These are phyloP conservation scores for Penicillium diatomitis DNA, from an alignment of 495 filamentous ascomycete genomes.

Conservation along the genomic window DNA sequence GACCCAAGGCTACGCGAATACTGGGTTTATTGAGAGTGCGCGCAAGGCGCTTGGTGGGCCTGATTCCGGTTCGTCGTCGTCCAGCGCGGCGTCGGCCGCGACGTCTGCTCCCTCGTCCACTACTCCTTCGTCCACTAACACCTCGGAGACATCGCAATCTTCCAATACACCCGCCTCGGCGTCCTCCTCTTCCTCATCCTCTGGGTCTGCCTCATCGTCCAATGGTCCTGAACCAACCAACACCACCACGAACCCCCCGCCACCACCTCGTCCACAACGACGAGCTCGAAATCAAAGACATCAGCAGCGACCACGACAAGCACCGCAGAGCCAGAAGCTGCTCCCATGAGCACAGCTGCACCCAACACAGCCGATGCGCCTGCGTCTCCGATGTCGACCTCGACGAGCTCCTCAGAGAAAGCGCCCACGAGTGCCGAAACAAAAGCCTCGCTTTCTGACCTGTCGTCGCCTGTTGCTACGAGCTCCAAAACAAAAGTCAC, in stretches of 20 bases:
- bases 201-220: slow-evolving; percentile 19
- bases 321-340: no score
- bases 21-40: slow-evolving; percentile 44
- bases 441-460: no score
- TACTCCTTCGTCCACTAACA: slow-evolving; percentile 23
- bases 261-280: neutral
- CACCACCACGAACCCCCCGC: neutral
- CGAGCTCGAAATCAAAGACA: no score
- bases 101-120: slow-evolving; percentile 21
- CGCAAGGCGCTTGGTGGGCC: slow-evolving; percentile 16
- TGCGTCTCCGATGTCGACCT: no score
- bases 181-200: slow-evolving; percentile 24
- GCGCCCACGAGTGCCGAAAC: no score
- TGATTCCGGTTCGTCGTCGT: slow-evolving; percentile 26
- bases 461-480: no score
- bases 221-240: slow-evolving; percentile 10
- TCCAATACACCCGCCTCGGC: slow-evolving; percentile 19
- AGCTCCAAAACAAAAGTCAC: no score
- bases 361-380: no score
- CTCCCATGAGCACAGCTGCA: no score
- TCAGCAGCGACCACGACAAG: no score
- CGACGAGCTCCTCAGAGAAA: no score
- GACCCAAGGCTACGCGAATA: slow-evolving; percentile 49
- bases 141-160: slow-evolving; percentile 17
- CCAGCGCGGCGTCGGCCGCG: slow-evolving; percentile 20